A percentile compares a stretch with the other conserved stretches of the same genome.
phyloP scores from a whole-genome alignment of 306 rosid genomes.

The Dalbergia cochinchinensis region DNA sequence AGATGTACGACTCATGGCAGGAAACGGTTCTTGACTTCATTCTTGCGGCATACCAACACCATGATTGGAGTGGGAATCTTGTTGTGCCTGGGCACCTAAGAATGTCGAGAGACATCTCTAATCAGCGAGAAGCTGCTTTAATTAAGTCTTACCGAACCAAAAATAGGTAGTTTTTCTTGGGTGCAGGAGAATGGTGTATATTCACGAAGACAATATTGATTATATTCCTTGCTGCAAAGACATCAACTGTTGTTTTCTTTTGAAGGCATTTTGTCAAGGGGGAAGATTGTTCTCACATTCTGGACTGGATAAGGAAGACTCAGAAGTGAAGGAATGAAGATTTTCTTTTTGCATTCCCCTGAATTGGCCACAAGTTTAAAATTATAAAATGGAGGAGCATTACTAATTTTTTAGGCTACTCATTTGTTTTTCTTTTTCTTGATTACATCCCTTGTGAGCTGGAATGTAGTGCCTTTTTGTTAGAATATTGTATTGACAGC shows the following conservation, averaged over 20 bases:
- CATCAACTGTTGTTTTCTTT: slow-evolving; percentile 33
- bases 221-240: slow-evolving; percentile 20
- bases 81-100: slow-evolving; percentile 67
- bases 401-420: slow-evolving; percentile 27
- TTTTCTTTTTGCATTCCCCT: slow-evolving; percentile 40
- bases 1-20: slow-evolving; percentile 55
- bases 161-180: slow-evolving; percentile 62
- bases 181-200: slow-evolving; percentile 47
- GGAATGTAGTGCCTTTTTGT: background rate
- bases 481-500: slow-evolving; percentile 11
- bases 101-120: slow-evolving; percentile 67
- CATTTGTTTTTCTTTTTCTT: slow-evolving; percentile 24
- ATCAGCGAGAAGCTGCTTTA: slow-evolving; percentile 57
- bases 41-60: slow-evolving; percentile 60
- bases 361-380: slow-evolving; percentile 27
- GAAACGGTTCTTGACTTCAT: slow-evolving; percentile 76
- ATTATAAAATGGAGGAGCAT: slow-evolving; percentile 11
- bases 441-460: background rate
- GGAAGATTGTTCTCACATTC: slow-evolving; percentile 76
- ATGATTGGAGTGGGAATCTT: slow-evolving; percentile 51
- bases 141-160: slow-evolving; percentile 70
- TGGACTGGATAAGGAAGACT: slow-evolving; percentile 77
- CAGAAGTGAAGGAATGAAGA: slow-evolving; percentile 40
- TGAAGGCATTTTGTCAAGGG: slow-evolving; percentile 73
- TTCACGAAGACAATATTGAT: slow-evolving; percentile 4